Evolutionary conservation across 768 basidiomycete species (phyloP).

Genomic region (Daedaleopsis sinensis): DNA sequence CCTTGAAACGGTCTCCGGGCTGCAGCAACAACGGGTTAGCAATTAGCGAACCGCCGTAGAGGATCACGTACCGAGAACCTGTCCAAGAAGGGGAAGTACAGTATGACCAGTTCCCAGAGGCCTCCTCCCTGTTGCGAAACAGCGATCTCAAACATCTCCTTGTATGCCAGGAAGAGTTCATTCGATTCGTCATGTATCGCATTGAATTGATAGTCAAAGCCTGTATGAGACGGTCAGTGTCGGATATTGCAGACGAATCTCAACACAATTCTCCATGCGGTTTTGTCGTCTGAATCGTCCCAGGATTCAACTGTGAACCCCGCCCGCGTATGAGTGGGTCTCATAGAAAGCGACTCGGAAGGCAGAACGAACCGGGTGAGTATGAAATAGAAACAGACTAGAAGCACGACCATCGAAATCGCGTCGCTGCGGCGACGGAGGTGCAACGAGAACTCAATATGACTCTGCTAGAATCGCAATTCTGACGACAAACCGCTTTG

Average conservation of each 20-base stretch:
- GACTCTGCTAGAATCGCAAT: not conserved
- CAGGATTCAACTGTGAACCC: too few species aligned
- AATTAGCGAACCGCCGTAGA: not conserved
- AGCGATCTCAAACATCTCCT: constrained; percentile 80
- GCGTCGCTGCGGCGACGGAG: too few species aligned
- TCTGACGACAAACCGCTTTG: too few species aligned
- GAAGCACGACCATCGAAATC: too few species aligned
- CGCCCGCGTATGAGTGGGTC: too few species aligned
- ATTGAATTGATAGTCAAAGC: constrained; percentile 87
- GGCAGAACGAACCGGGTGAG: too few species aligned
- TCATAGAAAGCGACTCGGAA: too few species aligned
- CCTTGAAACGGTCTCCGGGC: constrained; percentile 45
- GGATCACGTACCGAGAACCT: constrained; percentile 54
- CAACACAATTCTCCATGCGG: too few species aligned
- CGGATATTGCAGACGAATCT: too few species aligned
- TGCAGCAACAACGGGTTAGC: constrained; percentile 41
- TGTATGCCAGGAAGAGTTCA: constrained; percentile 77
- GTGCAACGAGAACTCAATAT: not conserved
- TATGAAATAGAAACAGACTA: too few species aligned
- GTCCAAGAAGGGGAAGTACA: constrained; percentile 62
- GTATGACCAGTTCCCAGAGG: constrained; percentile 48
- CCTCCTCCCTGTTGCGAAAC: constrained; percentile 60
- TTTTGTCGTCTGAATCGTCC: too few species aligned
- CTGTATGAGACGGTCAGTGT: too few species aligned
- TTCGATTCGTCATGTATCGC: constrained; percentile 81